Evolutionary conservation across 2,329 filamentous ascomycete genomes (phyloP), one percentile per base, ranked within the genome.

Genomic region (Colletotrichum ledebouriae): DNA sequence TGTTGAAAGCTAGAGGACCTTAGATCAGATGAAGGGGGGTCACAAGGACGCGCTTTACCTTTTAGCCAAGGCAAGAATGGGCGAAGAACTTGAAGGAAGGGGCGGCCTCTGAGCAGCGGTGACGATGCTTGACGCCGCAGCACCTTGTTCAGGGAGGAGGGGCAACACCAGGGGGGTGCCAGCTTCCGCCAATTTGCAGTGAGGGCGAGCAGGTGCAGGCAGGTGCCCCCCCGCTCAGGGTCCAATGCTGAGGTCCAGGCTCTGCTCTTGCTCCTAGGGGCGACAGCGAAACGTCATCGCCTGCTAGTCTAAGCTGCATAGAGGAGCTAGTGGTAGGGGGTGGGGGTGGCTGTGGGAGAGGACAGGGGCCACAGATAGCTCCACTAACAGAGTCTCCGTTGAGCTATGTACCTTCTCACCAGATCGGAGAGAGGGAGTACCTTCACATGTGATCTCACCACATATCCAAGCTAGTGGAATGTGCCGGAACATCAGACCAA

Each of bases 1-100:
- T 50, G 60, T 57, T 37, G 37, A 49, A 57, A 39, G 42, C 20
- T 11, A 12, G 50, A 34, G 15, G 12, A 46, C 1, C 6, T 6
- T 29, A 53, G 55, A 69, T 69, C 66, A 66, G 66, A 69, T 15
- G 61, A 69, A 62, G 44, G 29, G 66, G 49, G 44, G 66, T 69
- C 66, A 69, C 56, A 52, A 66, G 66, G 62, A 66, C 55, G 49
- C 62, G 34, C 47, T 69, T 69, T 60, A 49, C 61, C 39, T 69
- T 57, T 56, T 59, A 52, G 55, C 34, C 66, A 66, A 66, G 37
- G 41, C 34, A 57, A 33, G 42, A 4, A 29, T 33, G 42, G 47
- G 12, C 37, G 20, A 42, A 34, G 2, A 37, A 12, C 17, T 7
- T 10, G 34, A 39, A 39, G 53, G 60, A n/a, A 33, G 53, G 41